Percentiles rank a stretch among this genome's conserved stretches.
phyloP scores from a whole-genome alignment of 352 stramenopile species.

The Plasmopara muralis region DNA sequence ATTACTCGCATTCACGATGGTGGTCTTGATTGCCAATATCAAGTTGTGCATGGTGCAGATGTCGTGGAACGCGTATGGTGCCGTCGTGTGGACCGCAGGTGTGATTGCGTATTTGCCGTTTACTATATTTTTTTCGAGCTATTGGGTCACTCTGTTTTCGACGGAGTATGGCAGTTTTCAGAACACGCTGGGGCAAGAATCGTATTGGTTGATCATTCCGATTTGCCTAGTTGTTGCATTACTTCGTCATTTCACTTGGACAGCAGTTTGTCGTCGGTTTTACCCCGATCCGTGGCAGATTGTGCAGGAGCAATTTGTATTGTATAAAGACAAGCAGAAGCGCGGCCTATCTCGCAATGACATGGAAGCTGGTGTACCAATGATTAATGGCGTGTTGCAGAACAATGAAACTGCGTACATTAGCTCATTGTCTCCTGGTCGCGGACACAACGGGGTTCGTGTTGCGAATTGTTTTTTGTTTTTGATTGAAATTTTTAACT shows the following conservation, averaged over 20 bases:
- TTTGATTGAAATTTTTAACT: slow-evolving; percentile 11
- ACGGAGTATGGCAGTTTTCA: slow-evolving; percentile 69
- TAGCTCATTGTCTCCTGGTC: slow-evolving; percentile 29
- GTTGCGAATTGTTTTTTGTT: neutral
- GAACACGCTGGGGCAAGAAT: slow-evolving; percentile 56
- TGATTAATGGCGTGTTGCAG: slow-evolving; percentile 32
- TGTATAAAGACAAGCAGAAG: slow-evolving; percentile 28
- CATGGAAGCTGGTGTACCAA: slow-evolving; percentile 44
- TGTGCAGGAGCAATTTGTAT: slow-evolving; percentile 69
- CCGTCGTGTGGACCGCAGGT: slow-evolving; percentile 48
- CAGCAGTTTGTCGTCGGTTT: slow-evolving; percentile 64
- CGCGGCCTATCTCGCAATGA: slow-evolving; percentile 32
- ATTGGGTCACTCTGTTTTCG: slow-evolving; percentile 53
- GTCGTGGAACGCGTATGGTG: slow-evolving; percentile 57
- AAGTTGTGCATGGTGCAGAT: slow-evolving; percentile 85
- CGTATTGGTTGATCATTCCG: slow-evolving; percentile 68
- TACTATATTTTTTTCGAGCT: slow-evolving; percentile 54
- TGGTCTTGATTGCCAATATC: slow-evolving; percentile 91
- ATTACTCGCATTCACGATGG: slow-evolving; percentile 88
- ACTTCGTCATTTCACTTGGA: slow-evolving; percentile 66
- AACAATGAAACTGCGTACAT: slow-evolving; percentile 37
- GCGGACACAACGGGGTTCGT: slow-evolving; percentile 24
- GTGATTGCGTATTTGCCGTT: slow-evolving; percentile 62
- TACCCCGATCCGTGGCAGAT: slow-evolving; percentile 75
- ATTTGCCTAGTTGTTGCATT: slow-evolving; percentile 48